phyloP scores from a whole-genome alignment of 306 rosid genomes.

The Corylus avellana region DNA sequence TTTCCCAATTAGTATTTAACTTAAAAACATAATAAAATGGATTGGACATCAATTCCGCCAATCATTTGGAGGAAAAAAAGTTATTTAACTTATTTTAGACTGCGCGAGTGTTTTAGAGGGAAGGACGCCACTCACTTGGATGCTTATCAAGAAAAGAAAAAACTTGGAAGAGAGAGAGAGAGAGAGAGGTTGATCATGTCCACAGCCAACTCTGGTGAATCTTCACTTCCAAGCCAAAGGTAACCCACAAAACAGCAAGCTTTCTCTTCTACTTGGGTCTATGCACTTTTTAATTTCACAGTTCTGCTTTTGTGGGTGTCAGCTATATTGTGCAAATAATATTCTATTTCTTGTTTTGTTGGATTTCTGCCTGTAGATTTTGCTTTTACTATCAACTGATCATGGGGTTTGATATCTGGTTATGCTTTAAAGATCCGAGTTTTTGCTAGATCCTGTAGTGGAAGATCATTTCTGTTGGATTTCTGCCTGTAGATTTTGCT shows the following conservation, averaged over 20 bases:
- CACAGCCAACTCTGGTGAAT: conserved; percentile 1
- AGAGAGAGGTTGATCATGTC: conserved; percentile 28
- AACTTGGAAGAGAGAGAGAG: not conserved
- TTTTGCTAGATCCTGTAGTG: not conserved
- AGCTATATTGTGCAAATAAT: not conserved
- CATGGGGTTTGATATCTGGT: not conserved
- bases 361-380: not conserved
- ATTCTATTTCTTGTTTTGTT: not conserved
- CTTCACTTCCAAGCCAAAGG: conserved; percentile 41
- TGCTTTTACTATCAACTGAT: not conserved
- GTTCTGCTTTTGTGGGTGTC: not conserved
- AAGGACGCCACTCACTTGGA: no score
- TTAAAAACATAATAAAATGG: no score
- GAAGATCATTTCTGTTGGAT: not conserved
- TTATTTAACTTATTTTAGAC: no score
- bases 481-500: not conserved
- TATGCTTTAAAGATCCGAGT: conserved; percentile 6
- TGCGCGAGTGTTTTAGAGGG: no score
- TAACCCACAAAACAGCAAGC: conserved; percentile 1
- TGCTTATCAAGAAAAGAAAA: not conserved
- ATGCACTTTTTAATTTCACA: not conserved
- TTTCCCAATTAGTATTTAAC: no score
- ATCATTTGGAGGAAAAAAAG: no score
- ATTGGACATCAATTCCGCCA: no score
- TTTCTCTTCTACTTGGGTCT: not conserved